Percentiles rank a stretch among this genome's conserved stretches.
Conservation (phyloP, 192 early-diverging fungal genomes). For the Entophlyctis helioformis region DNA sequence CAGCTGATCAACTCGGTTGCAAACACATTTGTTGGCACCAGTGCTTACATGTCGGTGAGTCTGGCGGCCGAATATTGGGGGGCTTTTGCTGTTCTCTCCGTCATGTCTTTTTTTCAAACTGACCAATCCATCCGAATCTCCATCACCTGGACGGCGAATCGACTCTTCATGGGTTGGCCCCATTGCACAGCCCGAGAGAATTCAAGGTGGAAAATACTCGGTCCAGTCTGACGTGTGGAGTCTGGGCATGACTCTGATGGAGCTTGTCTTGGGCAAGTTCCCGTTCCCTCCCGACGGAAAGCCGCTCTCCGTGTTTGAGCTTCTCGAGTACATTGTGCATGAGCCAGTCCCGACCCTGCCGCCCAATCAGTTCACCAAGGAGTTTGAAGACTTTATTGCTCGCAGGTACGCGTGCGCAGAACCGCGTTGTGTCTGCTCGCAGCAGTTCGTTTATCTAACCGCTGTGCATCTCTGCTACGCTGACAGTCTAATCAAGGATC, state of each 20-base stretch:
- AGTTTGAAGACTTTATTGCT: slow-evolving; percentile 67
- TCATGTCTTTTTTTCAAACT: no score
- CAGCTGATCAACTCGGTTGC: slow-evolving; percentile 81
- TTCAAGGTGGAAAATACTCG: slow-evolving; percentile 72
- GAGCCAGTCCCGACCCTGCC: slow-evolving; percentile 71
- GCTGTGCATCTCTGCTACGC: neutral
- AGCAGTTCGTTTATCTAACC: neutral
- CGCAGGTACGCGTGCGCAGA: slow-evolving; percentile 41
- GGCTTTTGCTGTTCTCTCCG: no score
- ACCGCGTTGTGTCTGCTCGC: no score
- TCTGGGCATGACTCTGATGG: slow-evolving; percentile 76
- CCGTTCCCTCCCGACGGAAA: slow-evolving; percentile 80
- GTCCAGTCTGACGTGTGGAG: slow-evolving; percentile 97
- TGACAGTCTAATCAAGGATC: slow-evolving; percentile 27
- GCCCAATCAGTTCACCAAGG: slow-evolving; percentile 46
- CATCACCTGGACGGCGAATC: no score
- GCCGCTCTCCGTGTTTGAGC: slow-evolving; percentile 75
- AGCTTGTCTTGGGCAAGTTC: slow-evolving; percentile 84
- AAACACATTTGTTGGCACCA: slow-evolving; percentile 93
- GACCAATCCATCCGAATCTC: no score
- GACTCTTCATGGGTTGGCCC: no score
- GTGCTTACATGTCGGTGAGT: slow-evolving; percentile 89
- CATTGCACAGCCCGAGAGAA: slow-evolving; percentile 89
- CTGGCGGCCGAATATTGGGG: no score
- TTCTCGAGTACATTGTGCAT: slow-evolving; percentile 85